Conservation (phyloP, 176 grass and related monocot genomes). For the Musa beccarii region DNA sequence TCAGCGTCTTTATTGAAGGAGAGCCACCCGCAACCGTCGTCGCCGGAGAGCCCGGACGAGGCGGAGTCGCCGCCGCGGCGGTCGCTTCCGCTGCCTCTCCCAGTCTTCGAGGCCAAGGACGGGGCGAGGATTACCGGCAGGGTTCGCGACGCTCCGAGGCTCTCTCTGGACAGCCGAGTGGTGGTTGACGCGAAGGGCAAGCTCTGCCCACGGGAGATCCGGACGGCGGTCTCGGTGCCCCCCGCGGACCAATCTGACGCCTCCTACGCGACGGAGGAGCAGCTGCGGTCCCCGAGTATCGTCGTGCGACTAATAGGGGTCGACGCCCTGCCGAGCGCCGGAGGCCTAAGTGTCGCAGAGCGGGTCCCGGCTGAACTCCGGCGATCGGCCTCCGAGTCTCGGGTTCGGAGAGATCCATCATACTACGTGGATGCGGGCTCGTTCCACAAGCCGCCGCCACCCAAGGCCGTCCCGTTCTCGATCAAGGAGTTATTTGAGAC, state of each 20-base stretch:
- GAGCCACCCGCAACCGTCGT: slow-evolving; percentile 9
- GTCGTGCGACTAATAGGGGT: slow-evolving; percentile 88
- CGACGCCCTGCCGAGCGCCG: slow-evolving; percentile 41
- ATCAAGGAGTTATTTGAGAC: not conserved
- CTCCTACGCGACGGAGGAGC: slow-evolving; percentile 6
- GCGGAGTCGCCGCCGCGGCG: slow-evolving; percentile 23
- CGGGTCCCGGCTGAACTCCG: slow-evolving; percentile 24
- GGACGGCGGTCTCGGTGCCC: slow-evolving; percentile 10
- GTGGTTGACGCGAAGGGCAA: slow-evolving; percentile 41
- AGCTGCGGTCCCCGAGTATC: slow-evolving; percentile 63
- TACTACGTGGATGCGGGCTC: slow-evolving; percentile 40
- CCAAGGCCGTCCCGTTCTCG: not conserved
- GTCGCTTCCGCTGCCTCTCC: slow-evolving; percentile 33
- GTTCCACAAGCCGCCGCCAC: slow-evolving; percentile 28
- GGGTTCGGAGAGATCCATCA: slow-evolving; percentile 43
- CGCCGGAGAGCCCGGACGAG: slow-evolving; percentile 17
- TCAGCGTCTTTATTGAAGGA: slow-evolving; percentile 21
- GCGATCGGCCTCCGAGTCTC: slow-evolving; percentile 69
- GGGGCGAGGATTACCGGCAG: slow-evolving; percentile 1
- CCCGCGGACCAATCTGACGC: slow-evolving; percentile 14
- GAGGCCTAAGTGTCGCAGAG: not conserved
- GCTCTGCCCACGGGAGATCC: slow-evolving; percentile 59
- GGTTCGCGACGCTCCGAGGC: slow-evolving; percentile 46
- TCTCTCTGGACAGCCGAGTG: slow-evolving; percentile 83
- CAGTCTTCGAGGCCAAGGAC: slow-evolving; percentile 13